Evolutionary conservation across 1,284 basidiomycete genomes (phyloP).

Genomic region (Puccinia hordei): DNA sequence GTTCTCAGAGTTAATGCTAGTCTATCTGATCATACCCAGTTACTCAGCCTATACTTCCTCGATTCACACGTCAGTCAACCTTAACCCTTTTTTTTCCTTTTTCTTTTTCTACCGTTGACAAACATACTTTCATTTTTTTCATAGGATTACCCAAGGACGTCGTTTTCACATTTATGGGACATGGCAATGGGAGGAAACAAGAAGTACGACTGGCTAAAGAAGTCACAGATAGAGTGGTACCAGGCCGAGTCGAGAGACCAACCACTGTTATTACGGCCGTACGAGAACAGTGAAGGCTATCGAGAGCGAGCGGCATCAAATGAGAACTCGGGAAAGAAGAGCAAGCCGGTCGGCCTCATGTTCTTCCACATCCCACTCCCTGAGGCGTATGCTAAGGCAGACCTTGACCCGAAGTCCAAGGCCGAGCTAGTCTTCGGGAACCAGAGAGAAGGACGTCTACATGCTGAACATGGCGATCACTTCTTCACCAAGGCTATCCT

Average conservation of each 20-base stretch:
- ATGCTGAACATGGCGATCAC: conserved; percentile 55
- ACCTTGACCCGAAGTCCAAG: conserved; percentile 39
- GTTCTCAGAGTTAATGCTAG: conserved; percentile 36
- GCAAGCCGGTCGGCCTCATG: conserved; percentile 55
- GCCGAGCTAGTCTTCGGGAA: conserved; percentile 52
- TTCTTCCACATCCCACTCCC: conserved; percentile 59
- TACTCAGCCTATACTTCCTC: conserved; percentile 55
- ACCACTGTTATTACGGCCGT: conserved; percentile 30
- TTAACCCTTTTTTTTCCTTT: neutral
- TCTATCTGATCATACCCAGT: conserved; percentile 13
- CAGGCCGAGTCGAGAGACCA: conserved; percentile 15
- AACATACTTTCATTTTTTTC: neutral
- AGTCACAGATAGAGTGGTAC: conserved; percentile 47
- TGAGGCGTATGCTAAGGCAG: conserved; percentile 55
- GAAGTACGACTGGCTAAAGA: conserved; percentile 45
- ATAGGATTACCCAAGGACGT: conserved; percentile 19
- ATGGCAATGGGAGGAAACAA: conserved; percentile 22
- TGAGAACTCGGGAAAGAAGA: neutral
- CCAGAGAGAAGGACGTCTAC: conserved; percentile 53
- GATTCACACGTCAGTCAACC: conserved; percentile 52
- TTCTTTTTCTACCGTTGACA: neutral
- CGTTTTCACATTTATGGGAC: conserved; percentile 36
- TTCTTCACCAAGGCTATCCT: conserved; percentile 55
- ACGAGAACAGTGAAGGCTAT: neutral
- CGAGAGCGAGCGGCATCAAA: neutral